Conservation (phyloP, 1,284 basidiomycete species). For the Melampsora americana region DNA sequence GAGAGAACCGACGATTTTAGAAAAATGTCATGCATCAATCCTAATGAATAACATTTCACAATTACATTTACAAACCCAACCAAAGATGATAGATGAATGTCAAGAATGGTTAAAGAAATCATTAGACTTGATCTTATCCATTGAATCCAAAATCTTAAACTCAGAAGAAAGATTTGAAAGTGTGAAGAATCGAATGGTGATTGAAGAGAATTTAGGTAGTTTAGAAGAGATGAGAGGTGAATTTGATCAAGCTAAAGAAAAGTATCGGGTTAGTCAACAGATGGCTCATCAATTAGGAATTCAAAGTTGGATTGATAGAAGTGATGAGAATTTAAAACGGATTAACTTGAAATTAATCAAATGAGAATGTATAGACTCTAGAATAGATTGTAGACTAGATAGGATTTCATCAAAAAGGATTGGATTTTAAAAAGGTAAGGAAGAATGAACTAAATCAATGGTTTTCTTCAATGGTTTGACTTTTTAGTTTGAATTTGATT, state of each 20-base stretch:
- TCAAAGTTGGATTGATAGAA: too few species aligned
- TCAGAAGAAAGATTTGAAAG: not conserved
- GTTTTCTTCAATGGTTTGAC: too few species aligned
- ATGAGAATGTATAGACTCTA: too few species aligned
- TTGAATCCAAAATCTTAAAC: not conserved
- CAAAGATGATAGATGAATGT: not conserved
- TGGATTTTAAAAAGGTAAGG: too few species aligned
- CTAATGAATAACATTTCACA: slow-evolving; percentile 6
- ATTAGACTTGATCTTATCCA: not conserved
- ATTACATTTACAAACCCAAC: not conserved
- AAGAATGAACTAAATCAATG: too few species aligned
- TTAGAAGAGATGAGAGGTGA: slow-evolving; percentile 8
- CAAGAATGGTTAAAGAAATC: not conserved
- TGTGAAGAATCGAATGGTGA: not conserved
- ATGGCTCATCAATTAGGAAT: not conserved
- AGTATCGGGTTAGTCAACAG: not conserved
- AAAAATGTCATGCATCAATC: slow-evolving; percentile 1
- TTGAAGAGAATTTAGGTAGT: not conserved
- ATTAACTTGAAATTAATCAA: too few species aligned
- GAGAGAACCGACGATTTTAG: not conserved
- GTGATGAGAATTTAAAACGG: too few species aligned
- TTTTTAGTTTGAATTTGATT: too few species aligned
- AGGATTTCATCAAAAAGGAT: too few species aligned
- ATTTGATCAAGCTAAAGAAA: not conserved
- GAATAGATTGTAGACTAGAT: too few species aligned